Base-by-base conservation (phyloP, 306 rosid species). In the Rosa rugosa region DNA sequence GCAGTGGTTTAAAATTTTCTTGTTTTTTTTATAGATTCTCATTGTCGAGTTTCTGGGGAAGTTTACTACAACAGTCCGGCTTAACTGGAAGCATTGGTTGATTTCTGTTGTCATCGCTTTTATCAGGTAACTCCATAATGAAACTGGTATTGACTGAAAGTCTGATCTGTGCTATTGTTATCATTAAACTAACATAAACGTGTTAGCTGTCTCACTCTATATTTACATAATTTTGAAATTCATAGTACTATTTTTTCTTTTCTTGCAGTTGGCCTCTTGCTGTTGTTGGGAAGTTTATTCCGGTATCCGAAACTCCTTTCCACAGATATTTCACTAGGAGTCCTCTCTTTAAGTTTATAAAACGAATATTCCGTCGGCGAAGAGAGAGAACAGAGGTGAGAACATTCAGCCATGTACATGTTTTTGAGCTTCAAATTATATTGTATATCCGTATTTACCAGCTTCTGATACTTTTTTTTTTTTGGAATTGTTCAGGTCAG, bases 241-340 rank as follows among this genome's bases (percentile, higher is more conserved):
- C 18, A n/a, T 38, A 23, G 12, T 23, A 60, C 17, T 25, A 5
- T 20, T 31, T 42, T 56, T 78, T 45, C 20, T 68, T 57, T 51
- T 54, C 75, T 56, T 44, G 49, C 89, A 95, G 99, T 81, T 95
- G 98, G 99, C 98, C 99, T 75, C 97, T 95, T 38, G 98, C 97
- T 11, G 83, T 86, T 67, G 4, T 91, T 27, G 99, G 97, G 77
- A 95, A 95, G 77, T 60, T 86, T 75, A 83, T 95, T 68, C 99
- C 90, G 5, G 98, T 92, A 60, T 87, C 93, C 18, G 40, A 41
- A 65, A 75, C 84, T 64, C 84, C 84, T 5, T 0, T 88, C 16
- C 79, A 67, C 11, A 71, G 42, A 73, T 41, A 4, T 7, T 63
- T 86, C 64, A 71, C 72, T 14, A 81, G 75, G 76, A 42, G 31